Conservation (phyloP, 129 eudicot genomes). For the Lonicera japonica region DNA sequence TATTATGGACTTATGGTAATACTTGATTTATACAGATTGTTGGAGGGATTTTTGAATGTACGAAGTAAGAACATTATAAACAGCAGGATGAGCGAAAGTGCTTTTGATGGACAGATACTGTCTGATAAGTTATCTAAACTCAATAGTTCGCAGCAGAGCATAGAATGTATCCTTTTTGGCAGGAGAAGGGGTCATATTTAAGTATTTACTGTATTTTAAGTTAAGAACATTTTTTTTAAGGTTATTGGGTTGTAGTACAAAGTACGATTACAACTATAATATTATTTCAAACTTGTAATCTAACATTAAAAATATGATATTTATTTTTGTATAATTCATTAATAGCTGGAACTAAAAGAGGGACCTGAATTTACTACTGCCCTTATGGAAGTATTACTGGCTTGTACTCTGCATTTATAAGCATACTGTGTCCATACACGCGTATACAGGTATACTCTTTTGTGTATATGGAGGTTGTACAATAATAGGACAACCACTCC, state of each 20-base stretch:
- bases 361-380: too few relatives aligned
- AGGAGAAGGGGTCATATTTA: not conserved
- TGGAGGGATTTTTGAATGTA: slow-evolving; percentile 35
- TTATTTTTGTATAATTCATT: not conserved
- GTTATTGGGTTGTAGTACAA: not conserved
- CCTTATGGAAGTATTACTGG: too few relatives aligned
- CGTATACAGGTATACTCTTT: too few relatives aligned
- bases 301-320: not conserved
- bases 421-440: too few relatives aligned
- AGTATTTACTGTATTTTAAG: not conserved
- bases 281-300: not conserved
- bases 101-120: slow-evolving; percentile 60
- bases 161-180: slow-evolving; percentile 85
- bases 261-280: not conserved
- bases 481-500: too few relatives aligned
- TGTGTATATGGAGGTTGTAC: too few relatives aligned
- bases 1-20: not conserved
- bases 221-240: not conserved
- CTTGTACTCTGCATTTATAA: too few relatives aligned
- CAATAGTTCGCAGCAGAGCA: slow-evolving; percentile 91
- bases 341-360: not conserved
- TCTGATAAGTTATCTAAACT: slow-evolving; percentile 79
- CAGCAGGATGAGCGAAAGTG: slow-evolving; percentile 71
- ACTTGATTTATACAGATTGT: not conserved
- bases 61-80: slow-evolving; percentile 11